Conservation (phyloP, 1,284 basidiomycete genomes). For the Lentinula novae-zelandiae region DNA sequence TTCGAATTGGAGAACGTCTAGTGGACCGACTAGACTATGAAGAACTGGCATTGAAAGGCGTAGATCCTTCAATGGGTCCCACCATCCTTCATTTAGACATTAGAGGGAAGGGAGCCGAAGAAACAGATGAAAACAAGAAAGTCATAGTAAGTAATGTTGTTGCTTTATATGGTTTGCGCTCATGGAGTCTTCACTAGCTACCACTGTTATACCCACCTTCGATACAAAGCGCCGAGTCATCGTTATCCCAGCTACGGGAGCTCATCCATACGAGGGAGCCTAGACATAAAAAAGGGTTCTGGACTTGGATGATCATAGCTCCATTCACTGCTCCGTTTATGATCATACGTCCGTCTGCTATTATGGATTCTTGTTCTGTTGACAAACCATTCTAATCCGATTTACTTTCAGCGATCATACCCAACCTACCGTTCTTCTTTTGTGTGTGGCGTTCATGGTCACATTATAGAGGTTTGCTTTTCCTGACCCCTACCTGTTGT, state of each 20-base stretch:
- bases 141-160: slow-evolving; percentile 3
- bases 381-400: neutral
- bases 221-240: slow-evolving; percentile 36
- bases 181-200: slow-evolving; percentile 39
- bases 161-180: slow-evolving; percentile 8
- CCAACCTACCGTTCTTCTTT: slow-evolving; percentile 82
- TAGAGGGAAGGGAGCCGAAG: slow-evolving; percentile 19
- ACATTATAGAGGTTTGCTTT: slow-evolving; percentile 64
- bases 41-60: slow-evolving; percentile 64
- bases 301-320: slow-evolving; percentile 56
- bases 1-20: slow-evolving; percentile 59
- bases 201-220: slow-evolving; percentile 67
- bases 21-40: slow-evolving; percentile 73
- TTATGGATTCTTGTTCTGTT: slow-evolving; percentile 3
- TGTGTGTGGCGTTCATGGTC: slow-evolving; percentile 82
- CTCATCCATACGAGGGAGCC: slow-evolving; percentile 56
- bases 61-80: slow-evolving; percentile 69
- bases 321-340: slow-evolving; percentile 65
- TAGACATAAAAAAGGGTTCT: slow-evolving; percentile 61
- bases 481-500: neutral
- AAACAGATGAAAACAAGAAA: slow-evolving; percentile 15
- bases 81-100: slow-evolving; percentile 23
- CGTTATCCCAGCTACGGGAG: slow-evolving; percentile 49
- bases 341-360: slow-evolving; percentile 58
- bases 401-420: slow-evolving; percentile 58